Base-by-base conservation (phyloP, 495 filamentous ascomycete species). In the Pyronema omphalodes region DNA sequence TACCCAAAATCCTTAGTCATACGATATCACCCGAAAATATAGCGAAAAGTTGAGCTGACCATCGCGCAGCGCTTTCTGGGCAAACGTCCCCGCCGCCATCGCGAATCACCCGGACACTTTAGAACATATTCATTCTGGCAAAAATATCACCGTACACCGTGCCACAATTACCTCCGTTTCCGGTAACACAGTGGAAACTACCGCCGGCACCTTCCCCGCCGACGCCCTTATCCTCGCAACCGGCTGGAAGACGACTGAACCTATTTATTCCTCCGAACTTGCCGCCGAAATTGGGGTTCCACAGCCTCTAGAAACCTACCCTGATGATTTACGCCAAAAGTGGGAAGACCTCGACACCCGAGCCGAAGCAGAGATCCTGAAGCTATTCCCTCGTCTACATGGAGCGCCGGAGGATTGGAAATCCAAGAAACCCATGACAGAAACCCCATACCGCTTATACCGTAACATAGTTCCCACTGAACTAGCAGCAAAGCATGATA, bases 401-500 rank as follows among this genome's bases (percentile, higher is more conserved):
- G 33, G n/a, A 3, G 23, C 29, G 1, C 47, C 47, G 5, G 5
- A 29, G 5, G 18, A 36, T 36, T 34, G 11, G 12, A 12, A 35
- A 50, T 3, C 23, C 23, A 29, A 50, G 36, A 15, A 50, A 12
- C 8, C 47, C 47, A 12, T 57, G 7, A 58, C 55, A 0, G 52
- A 54, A 9, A 61, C 59, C 3, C 66, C 64, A 0, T 68, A 60
- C 43, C 57, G 66, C 0, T 55, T 67, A 4, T 67, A 63, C 54
- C 54, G 64, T 0, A 36, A 48, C 34, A 61, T 68, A 9, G 58
- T 57, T 0, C 66, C 67, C 0, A 53, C 61, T 6, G 46, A 36
- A 8, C 37, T 58, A 9, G 36, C 52, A 33, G 17, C 17, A 9
- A 33, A 40, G 36, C 44, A 19, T 9, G 48, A 53, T 34, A 17